Evolutionary conservation across 1,284 basidiomycete genomes (phyloP).

Genomic region (Cutaneotrichosporon dermatis): DNA sequence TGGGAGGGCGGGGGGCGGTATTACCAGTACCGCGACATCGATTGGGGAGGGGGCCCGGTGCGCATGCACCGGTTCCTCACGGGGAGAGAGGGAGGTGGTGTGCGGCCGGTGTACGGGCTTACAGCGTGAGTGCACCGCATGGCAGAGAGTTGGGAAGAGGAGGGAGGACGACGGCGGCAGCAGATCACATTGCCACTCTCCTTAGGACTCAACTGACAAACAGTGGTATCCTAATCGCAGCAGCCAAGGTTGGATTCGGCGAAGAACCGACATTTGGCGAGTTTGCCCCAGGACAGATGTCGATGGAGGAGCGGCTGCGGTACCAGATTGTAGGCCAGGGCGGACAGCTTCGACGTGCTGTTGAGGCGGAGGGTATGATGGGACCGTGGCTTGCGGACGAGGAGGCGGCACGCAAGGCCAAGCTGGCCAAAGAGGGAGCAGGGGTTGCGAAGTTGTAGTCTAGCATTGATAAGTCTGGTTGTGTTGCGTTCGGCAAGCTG

Average conservation of each 20-base stretch:
- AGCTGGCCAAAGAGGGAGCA: not conserved
- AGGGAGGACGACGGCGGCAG: too few relatives aligned
- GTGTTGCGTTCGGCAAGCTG: too few relatives aligned
- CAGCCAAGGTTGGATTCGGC: constrained; percentile 63
- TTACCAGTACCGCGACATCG: constrained; percentile 60
- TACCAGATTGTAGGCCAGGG: constrained; percentile 54
- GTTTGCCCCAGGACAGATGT: constrained; percentile 56
- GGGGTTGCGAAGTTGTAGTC: constrained; percentile 1
- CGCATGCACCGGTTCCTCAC: constrained; percentile 74
- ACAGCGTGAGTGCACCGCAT: too few relatives aligned
- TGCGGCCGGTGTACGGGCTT: constrained; percentile 75
- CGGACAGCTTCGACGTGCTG: constrained; percentile 55
- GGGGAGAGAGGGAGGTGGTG: constrained; percentile 71
- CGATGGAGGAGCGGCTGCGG: constrained; percentile 58
- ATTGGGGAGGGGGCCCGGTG: constrained; percentile 50
- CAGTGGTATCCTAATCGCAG: constrained; percentile 67
- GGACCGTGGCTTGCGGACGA: constrained; percentile 26
- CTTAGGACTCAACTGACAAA: too few relatives aligned
- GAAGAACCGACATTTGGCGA: constrained; percentile 61
- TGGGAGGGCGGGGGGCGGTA: constrained; percentile 51
- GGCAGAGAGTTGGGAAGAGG: too few relatives aligned
- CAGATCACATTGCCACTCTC: too few relatives aligned
- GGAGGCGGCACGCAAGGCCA: not conserved
- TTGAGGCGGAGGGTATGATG: constrained; percentile 52
- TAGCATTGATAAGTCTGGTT: too few relatives aligned